Evolutionary conservation across 306 rosid genomes (phyloP).

Genomic region (Vigna nakashimae): DNA sequence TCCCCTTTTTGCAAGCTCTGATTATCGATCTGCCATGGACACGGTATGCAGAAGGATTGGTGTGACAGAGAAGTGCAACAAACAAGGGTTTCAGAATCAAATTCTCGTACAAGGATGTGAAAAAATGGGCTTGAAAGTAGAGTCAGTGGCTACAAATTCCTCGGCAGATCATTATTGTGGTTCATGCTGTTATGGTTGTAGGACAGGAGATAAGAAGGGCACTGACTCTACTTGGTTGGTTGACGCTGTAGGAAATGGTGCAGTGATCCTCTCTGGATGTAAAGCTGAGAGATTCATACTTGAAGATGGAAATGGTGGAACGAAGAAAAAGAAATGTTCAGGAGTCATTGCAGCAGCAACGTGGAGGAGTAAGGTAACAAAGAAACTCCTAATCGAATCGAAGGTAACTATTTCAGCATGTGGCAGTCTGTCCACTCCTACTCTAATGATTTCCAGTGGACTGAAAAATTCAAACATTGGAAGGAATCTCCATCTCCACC

Average conservation of each 20-base stretch:
- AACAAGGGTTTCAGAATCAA: conserved; percentile 75
- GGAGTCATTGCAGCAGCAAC: conserved; percentile 70
- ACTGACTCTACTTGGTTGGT: conserved; percentile 84
- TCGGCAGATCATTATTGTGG: conserved; percentile 84
- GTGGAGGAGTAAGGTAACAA: conserved; percentile 56
- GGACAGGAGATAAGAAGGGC: conserved; percentile 79
- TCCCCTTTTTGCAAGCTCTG: conserved; percentile 64
- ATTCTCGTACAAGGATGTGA: conserved; percentile 79
- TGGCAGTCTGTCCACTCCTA: conserved; percentile 80
- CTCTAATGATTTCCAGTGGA: conserved; percentile 81
- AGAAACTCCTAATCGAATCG: conserved; percentile 76
- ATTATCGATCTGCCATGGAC: conserved; percentile 81
- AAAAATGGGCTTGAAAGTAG: conserved; percentile 72
- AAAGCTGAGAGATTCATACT: conserved; percentile 76
- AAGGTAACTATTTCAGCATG: conserved; percentile 79
- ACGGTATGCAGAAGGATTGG: conserved; percentile 77
- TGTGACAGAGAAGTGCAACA: conserved; percentile 60
- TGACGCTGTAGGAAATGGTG: conserved; percentile 76
- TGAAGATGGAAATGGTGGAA: conserved; percentile 50
- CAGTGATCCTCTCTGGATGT: conserved; percentile 84
- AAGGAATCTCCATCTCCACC: conserved; percentile 85
- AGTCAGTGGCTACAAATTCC: conserved; percentile 70
- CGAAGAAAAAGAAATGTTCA: conserved; percentile 58
- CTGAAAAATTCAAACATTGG: conserved; percentile 78
- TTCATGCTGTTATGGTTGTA: conserved; percentile 79